These are phyloP conservation scores for Rosa persica DNA, from an alignment of 306 rosid genomes.

Conservation along the genomic window DNA sequence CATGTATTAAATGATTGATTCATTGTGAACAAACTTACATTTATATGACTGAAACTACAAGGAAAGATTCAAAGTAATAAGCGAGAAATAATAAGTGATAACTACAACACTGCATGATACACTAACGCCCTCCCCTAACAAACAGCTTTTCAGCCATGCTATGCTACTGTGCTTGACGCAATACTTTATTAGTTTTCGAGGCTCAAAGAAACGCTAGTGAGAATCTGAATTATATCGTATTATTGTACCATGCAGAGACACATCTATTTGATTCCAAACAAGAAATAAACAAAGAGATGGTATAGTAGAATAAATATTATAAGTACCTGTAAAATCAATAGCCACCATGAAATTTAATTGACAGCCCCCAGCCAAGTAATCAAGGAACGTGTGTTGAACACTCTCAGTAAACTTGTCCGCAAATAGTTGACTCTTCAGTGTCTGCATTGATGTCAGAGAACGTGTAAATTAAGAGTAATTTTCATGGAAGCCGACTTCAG, in stretches of 20 bases:
- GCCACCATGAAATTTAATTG: slow-evolving; percentile 97
- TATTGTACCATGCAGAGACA: neutral
- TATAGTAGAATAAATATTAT: neutral
- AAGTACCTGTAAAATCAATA: slow-evolving; percentile 86
- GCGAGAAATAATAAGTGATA: neutral
- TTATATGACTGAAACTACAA: neutral
- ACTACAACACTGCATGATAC: neutral
- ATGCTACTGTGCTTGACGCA: neutral
- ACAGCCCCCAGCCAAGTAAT: slow-evolving; percentile 89
- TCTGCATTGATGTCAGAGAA: slow-evolving; percentile 49
- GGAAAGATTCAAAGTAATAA: neutral
- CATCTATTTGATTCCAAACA: neutral
- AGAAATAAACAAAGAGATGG: neutral
- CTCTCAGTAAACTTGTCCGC: slow-evolving; percentile 72
- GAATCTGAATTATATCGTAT: neutral
- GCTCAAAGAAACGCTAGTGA: neutral
- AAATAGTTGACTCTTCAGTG: slow-evolving; percentile 72
- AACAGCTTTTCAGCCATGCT: neutral
- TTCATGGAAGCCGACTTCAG: neutral
- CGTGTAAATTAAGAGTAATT: slow-evolving; percentile 23
- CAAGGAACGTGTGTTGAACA: slow-evolving; percentile 79
- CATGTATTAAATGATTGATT: neutral
- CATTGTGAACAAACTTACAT: neutral
- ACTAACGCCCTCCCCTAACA: neutral
- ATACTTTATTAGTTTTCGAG: neutral